phyloP scores from a whole-genome alignment of 345 rosid species.

The Gossypium herbaceum region DNA sequence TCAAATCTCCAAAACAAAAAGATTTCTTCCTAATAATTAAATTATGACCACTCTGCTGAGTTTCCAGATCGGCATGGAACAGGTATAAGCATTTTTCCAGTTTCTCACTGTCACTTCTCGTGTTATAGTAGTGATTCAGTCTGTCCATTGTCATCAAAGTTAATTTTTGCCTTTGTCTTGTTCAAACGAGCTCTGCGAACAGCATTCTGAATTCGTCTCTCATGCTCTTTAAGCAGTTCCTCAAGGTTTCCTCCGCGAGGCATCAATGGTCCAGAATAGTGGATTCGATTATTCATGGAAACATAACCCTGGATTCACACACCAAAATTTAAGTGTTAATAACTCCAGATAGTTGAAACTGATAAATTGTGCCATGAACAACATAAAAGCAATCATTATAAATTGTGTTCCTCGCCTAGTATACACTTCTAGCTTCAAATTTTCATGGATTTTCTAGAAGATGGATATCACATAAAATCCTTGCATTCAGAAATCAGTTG shows the following conservation, averaged over 20 bases:
- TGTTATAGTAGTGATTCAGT: conserved; percentile 30
- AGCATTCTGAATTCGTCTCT: conserved; percentile 71
- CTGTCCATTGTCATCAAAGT: conserved; percentile 23
- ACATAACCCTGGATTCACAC: conserved; percentile 34
- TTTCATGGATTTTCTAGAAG: conserved; percentile 1
- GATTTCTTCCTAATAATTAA: not conserved
- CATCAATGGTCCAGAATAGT: conserved; percentile 71
- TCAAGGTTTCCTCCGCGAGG: conserved; percentile 66
- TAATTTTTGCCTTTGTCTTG: conserved; percentile 37
- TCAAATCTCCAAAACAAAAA: conserved; percentile 4
- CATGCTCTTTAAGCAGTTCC: conserved; percentile 88
- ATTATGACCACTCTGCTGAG: conserved; percentile 10
- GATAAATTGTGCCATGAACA: not conserved
- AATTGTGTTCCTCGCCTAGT: not conserved
- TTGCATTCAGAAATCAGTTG: not conserved
- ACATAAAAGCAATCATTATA: not conserved
- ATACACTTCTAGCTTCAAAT: not conserved
- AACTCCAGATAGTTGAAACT: not conserved
- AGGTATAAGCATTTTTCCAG: conserved; percentile 1
- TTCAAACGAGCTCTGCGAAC: conserved; percentile 68
- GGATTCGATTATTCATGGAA: conserved; percentile 40
- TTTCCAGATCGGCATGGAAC: conserved; percentile 1
- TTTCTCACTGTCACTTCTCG: conserved; percentile 32
- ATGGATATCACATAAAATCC: not conserved
- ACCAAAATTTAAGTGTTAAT: conserved; percentile 15